A percentile compares a stretch with the other conserved stretches of the same genome.
These are phyloP conservation scores for Boletellus deceptivus DNA, from an alignment of 1,284 basidiomycete species.

Conservation along the genomic window DNA sequence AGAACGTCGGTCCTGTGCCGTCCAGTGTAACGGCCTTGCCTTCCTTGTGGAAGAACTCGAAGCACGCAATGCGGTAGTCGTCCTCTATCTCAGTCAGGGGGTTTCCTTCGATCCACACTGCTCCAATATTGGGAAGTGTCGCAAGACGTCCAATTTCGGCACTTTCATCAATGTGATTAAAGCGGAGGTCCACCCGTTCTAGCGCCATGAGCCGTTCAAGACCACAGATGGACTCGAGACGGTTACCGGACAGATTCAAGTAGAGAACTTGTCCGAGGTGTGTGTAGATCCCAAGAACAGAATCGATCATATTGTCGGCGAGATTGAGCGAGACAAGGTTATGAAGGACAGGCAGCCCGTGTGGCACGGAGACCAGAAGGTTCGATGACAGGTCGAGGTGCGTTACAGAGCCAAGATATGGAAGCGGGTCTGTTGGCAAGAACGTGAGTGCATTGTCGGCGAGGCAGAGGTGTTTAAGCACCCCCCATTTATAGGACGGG, in stretches of 20 bases:
- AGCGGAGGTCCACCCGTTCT: constrained; percentile 83
- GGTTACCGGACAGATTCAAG: constrained; percentile 81
- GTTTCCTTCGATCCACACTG: constrained; percentile 82
- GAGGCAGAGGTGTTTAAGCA: constrained; percentile 75
- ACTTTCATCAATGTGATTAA: constrained; percentile 79
- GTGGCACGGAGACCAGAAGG: constrained; percentile 82
- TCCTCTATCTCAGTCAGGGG: constrained; percentile 72
- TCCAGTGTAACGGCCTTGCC: constrained; percentile 73
- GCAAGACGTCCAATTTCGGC: constrained; percentile 86
- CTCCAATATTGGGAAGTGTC: constrained; percentile 69
- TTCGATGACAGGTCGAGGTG: constrained; percentile 91
- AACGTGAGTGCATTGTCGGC: constrained; percentile 84
- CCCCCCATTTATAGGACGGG: constrained; percentile 73
- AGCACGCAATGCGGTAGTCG: constrained; percentile 74
- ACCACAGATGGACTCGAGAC: constrained; percentile 91
- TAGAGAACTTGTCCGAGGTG: constrained; percentile 75
- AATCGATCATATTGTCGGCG: constrained; percentile 94
- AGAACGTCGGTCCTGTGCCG: constrained; percentile 70
- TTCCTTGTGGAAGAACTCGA: constrained; percentile 82
- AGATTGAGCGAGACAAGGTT: constrained; percentile 87
- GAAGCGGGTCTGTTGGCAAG: constrained; percentile 70
- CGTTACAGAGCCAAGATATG: constrained; percentile 71
- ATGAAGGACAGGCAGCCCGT: constrained; percentile 70
- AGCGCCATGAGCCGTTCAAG: constrained; percentile 84
- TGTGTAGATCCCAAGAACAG: constrained; percentile 84